Evolutionary conservation across 1,284 basidiomycete species (phyloP), one percentile per base, ranked within the genome.

Genomic region (Cryptococcus sp.): DNA sequence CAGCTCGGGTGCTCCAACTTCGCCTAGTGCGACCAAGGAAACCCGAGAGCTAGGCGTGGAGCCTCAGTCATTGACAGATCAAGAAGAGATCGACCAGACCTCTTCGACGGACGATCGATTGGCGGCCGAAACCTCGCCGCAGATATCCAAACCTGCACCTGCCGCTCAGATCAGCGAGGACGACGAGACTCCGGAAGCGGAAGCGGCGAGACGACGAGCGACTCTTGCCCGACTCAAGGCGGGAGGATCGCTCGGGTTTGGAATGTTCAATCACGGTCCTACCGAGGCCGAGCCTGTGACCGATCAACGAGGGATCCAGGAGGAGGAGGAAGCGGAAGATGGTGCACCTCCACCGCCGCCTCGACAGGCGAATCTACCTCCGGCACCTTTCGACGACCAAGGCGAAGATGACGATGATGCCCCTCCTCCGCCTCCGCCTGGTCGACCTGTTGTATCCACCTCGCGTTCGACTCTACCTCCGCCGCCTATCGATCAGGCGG

Each of bases 161-260:
- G 43, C 43, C 31, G 48, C 41, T n/a, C 40, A 48, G 16, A 45
- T 47, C 11, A 52, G 43, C 4, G 57, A 53, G 21, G 53, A 47
- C 7, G 68, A 72, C 11, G 71, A 72, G 48, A 66, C 66, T 23
- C 62, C 69, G 0, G 72, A 73, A 35, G 66, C 71, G 38, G 68
- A 71, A 37, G 67, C 70, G 18, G 67, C 68, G 2, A 55, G 66
- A 36, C 53, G 67, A 21, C 50, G 72, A 22, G 68, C 68, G 0
- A 71, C 68, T 1, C 55, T 74, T 5, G 72, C 72, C 5, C 56
- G 72, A 39, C 51, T 74, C 19, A 56, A 66, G 40, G 72, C 71
- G 11, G 69, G 69, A 9, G 72, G 71, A 4, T 60, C 68, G 1
- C 55, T 73, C 1, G 69, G 70, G 3, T 68, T 71, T 18, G 70